Evolutionary conservation across 1,284 basidiomycete species (phyloP).

Genomic region (Naganishia albida): DNA sequence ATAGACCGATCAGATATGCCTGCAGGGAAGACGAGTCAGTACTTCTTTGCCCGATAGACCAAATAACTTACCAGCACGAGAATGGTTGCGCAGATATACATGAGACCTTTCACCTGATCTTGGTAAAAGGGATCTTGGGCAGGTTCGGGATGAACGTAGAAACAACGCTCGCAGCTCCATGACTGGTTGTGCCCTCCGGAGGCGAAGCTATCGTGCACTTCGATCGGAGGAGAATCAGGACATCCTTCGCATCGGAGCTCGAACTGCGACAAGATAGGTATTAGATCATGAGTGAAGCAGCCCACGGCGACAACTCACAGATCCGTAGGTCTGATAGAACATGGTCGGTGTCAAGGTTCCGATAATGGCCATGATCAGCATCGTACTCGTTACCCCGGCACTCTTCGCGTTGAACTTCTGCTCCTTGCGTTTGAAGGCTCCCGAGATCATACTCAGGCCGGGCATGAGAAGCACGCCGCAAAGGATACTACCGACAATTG

Average conservation of each 20-base stretch:
- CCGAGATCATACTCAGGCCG: slow-evolving; percentile 94
- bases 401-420: slow-evolving; percentile 97
- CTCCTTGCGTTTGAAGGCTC: slow-evolving; percentile 87
- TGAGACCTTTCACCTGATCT: slow-evolving; percentile 84
- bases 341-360: slow-evolving; percentile 92
- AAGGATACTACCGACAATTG: slow-evolving; percentile 88
- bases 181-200: slow-evolving; percentile 55
- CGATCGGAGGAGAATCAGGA: slow-evolving; percentile 55
- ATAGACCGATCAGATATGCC: slow-evolving; percentile 96
- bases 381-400: slow-evolving; percentile 97
- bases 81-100: slow-evolving; percentile 90
- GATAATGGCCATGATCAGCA: slow-evolving; percentile 99
- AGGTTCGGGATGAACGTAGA: slow-evolving; percentile 92
- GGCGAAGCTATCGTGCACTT: slow-evolving; percentile 11
- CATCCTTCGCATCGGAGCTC: slow-evolving; percentile 91
- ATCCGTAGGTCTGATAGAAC: slow-evolving; percentile 98
- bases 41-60: too few relatives aligned
- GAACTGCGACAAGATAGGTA: slow-evolving; percentile 63
- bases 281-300: too few relatives aligned
- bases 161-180: slow-evolving; percentile 90
- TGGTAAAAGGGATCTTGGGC: slow-evolving; percentile 95
- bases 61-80: slow-evolving; percentile 74
- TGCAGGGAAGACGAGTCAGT: slow-evolving; percentile 46
- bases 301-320: slow-evolving; percentile 63
- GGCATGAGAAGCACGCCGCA: slow-evolving; percentile 98